phyloP scores from a whole-genome alignment of 2,329 filamentous ascomycete genomes.

The Alternaria longipes region DNA sequence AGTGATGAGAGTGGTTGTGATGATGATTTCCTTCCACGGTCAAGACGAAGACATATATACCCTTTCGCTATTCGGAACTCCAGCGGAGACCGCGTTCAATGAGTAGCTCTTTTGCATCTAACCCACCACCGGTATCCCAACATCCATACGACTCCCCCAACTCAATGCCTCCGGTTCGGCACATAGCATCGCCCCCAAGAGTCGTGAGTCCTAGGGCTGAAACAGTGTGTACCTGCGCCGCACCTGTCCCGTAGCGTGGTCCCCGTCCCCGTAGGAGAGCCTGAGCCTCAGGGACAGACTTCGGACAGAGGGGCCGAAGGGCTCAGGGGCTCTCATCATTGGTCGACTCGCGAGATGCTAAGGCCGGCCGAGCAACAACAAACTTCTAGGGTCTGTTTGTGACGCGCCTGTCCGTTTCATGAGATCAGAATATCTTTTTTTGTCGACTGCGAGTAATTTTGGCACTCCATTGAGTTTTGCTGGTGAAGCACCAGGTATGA shows the following conservation, averaged over 20 bases:
- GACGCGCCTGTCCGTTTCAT: conserved; percentile 29
- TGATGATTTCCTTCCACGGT: conserved; percentile 29
- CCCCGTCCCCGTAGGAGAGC: conserved; percentile 41
- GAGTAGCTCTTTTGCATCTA: conserved; percentile 33
- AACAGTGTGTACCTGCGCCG: conserved; percentile 36
- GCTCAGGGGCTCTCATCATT: conserved; percentile 25
- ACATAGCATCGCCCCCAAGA: conserved; percentile 34
- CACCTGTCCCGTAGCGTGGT: conserved; percentile 34
- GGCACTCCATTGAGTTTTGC: neutral
- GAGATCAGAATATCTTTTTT: conserved; percentile 21
- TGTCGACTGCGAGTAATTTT: conserved; percentile 12
- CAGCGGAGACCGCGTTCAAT: conserved; percentile 41
- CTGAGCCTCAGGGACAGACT: conserved; percentile 31
- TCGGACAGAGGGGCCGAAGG: conserved; percentile 45
- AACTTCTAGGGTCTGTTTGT: conserved; percentile 19
- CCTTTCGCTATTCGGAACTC: conserved; percentile 40
- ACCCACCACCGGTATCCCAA: conserved; percentile 31
- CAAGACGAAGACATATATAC: conserved; percentile 44
- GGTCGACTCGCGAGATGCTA: conserved; percentile 17
- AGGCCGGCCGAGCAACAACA: conserved; percentile 26
- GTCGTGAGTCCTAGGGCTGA: conserved; percentile 39
- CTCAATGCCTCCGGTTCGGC: conserved; percentile 42
- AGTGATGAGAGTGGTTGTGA: conserved; percentile 25
- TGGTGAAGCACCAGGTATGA: conserved; percentile 2
- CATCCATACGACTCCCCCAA: conserved; percentile 34